These are phyloP conservation scores for Phaeoacremonium minimum DNA, from an alignment of 2,329 filamentous ascomycete genomes.

Conservation along the genomic window DNA sequence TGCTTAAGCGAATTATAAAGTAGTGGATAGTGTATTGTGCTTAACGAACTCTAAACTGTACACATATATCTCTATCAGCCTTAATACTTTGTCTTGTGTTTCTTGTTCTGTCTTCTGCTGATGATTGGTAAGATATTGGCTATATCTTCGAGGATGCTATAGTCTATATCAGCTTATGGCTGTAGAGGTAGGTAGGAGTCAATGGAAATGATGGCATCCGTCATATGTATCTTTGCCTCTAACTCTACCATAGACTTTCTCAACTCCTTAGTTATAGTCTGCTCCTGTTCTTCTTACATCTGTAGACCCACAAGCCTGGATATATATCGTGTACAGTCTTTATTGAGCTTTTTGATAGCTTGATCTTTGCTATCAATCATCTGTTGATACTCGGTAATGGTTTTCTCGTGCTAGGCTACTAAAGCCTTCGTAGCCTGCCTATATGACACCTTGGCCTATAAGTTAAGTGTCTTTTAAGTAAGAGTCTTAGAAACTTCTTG, in stretches of 20 bases:
- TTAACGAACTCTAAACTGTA: no score
- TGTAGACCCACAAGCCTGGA: background rate
- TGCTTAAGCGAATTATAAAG: no score
- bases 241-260: background rate
- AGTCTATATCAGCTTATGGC: no score
- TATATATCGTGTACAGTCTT: background rate
- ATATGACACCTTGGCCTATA: background rate
- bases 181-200: background rate
- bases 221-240: background rate
- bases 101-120: background rate
- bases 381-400: background rate
- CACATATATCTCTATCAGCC: no score
- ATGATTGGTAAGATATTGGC: background rate
- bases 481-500: background rate
- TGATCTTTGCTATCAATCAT: background rate
- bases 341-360: background rate
- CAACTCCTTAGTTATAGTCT: background rate
- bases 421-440: background rate
- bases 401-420: background rate
- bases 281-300: background rate
- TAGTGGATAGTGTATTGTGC: no score
- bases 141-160: background rate
- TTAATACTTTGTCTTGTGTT: background rate
- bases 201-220: no score
- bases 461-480: background rate